These are phyloP conservation scores for Cercospora canescens DNA, from an alignment of 2,329 filamentous ascomycete species.

Conservation along the genomic window DNA sequence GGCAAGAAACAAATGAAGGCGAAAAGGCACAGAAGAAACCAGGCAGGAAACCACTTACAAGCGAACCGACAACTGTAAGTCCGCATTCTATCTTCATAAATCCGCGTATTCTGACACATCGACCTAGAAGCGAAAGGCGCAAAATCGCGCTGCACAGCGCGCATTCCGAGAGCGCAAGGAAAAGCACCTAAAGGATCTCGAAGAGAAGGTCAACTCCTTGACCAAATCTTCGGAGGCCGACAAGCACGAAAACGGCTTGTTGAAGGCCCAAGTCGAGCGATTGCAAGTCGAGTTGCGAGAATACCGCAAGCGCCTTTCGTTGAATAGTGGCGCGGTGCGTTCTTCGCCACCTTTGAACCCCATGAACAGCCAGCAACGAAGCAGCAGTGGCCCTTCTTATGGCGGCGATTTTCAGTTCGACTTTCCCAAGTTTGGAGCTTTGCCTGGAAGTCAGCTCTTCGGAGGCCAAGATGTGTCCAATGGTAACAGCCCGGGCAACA, in stretches of 20 bases:
- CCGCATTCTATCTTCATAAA: background rate
- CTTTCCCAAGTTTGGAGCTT: constrained; percentile 87
- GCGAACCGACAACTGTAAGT: constrained; percentile 92
- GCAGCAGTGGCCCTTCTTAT: constrained; percentile 35
- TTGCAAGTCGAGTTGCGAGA: constrained; percentile 82
- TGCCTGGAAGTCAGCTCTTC: constrained; percentile 59
- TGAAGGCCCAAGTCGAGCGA: constrained; percentile 85
- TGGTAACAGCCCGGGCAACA: constrained; percentile 41
- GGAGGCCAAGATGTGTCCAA: constrained; percentile 24
- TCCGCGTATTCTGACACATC: background rate
- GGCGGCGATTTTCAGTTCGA: constrained; percentile 82
- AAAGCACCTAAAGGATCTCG: constrained; percentile 81
- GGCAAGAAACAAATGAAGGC: constrained; percentile 78
- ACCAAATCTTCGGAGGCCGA: constrained; percentile 81
- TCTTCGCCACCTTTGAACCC: constrained; percentile 50
- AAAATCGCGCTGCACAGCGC: constrained; percentile 88
- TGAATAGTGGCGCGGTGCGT: constrained; percentile 52
- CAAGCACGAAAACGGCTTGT: constrained; percentile 79
- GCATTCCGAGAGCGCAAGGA: constrained; percentile 95
- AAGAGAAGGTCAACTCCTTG: constrained; percentile 65
- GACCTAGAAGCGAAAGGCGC: constrained; percentile 87
- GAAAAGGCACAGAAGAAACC: constrained; percentile 92
- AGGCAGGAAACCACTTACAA: constrained; percentile 90
- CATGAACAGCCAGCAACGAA: constrained; percentile 28
- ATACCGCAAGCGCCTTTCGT: constrained; percentile 82